A percentile compares a stretch with the other conserved stretches of the same genome.
These are phyloP conservation scores for Linaria vulgaris DNA, from an alignment of 257 asterid species.

Conservation along the genomic window DNA sequence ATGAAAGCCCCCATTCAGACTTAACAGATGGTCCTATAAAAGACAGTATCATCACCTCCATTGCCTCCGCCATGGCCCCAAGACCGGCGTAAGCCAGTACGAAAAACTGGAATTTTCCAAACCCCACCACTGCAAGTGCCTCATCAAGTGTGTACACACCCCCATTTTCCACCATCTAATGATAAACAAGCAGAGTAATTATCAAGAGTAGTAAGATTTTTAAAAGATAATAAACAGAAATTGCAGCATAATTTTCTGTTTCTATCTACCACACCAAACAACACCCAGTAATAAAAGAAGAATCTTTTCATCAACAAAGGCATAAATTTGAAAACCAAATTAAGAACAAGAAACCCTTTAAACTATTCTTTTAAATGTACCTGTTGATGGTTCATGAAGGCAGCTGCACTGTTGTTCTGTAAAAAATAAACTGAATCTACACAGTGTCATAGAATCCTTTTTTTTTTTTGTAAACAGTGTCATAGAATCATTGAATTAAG, in stretches of 20 bases:
- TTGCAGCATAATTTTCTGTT: not conserved
- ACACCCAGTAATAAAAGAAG: not conserved
- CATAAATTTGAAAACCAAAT: too few species aligned
- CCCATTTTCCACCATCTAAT: slow-evolving; percentile 31
- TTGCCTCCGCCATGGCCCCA: slow-evolving; percentile 70
- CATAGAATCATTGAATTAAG: too few species aligned
- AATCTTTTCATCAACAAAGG: too few species aligned
- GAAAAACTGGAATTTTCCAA: slow-evolving; percentile 63
- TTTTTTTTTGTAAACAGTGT: too few species aligned
- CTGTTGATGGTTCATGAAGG: slow-evolving; percentile 13
- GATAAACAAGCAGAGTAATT: slow-evolving; percentile 5
- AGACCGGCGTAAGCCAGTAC: slow-evolving; percentile 74
- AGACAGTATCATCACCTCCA: slow-evolving; percentile 80
- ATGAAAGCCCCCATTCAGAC: slow-evolving; percentile 66
- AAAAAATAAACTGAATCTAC: too few species aligned
- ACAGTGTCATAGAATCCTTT: too few species aligned
- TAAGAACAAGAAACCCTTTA: too few species aligned
- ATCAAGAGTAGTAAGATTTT: not conserved
- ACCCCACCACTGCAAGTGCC: slow-evolving; percentile 68
- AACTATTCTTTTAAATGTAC: not conserved
- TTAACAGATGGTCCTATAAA: slow-evolving; percentile 72
- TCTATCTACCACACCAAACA: not conserved
- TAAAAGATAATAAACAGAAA: not conserved
- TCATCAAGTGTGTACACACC: slow-evolving; percentile 59
- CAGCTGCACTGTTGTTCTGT: not conserved